Base-by-base conservation (phyloP, 2,329 filamentous ascomycete species). In the Colletotrichum orchidophilum region DNA sequence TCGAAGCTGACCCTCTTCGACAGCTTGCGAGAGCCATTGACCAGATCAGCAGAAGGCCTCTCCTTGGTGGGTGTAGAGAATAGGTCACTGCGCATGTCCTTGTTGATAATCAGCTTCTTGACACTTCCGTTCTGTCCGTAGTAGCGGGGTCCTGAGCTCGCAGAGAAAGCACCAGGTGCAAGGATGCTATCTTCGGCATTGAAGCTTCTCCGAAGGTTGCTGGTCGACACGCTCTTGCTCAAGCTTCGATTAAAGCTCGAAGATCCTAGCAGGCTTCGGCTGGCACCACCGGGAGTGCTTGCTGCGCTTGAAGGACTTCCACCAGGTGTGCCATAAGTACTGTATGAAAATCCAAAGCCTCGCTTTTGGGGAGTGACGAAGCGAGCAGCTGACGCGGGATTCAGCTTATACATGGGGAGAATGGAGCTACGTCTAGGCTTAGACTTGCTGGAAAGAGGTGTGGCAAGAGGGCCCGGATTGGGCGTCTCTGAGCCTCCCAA, bases 1-100 rank as follows among this genome's bases (percentile, higher is more conserved):
- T 97, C 95, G 76, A 98, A 99, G 83, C 95, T 98, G 63, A 99
- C 96, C 63, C 93, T 91, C 85, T 97, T 98, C 74, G 92, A 92
- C 50, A 93, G 82, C 77, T 91, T 91, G 63, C 87, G 84, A 35
- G 82, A 78, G 73, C 84, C 79, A 73, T 86, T 81, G 57, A 80
- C 69, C 53, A 81, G 76, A 15, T 87, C 87, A 24, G 79, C 75
- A 2, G 77, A 73, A 18, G 81, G 76, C 75, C 85, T 87, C 42
- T 87, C 86, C 77, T 87, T 90, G 64, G 83, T 86, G 0, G 90
- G 89, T 1, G 89, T 89, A 2, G 86, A 87, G 78, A 92, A 93
- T 18, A 92, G 84, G 76, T 94, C 92, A 69, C 88, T 95, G 64
- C 94, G 90, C 79, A 99, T 87, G 75, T 92, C 93, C 73, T 94